Conservation (phyloP, 2,329 filamentous ascomycete species). For the Talaromyces sp. region DNA sequence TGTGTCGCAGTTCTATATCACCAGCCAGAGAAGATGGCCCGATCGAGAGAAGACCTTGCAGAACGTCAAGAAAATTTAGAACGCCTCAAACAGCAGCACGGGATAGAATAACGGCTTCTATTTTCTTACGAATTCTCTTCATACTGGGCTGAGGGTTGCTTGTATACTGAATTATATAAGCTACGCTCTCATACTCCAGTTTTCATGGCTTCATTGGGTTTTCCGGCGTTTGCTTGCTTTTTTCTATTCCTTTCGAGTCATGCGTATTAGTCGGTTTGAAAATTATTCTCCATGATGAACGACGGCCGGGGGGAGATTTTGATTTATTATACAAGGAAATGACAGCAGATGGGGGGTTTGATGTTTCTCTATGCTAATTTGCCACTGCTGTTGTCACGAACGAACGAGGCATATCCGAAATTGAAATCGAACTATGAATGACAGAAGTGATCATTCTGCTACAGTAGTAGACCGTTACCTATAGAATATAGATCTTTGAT, state of each 20-base stretch:
- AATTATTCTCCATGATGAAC: background rate
- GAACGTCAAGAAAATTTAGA: constrained; percentile 95
- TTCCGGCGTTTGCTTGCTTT: constrained; percentile 28
- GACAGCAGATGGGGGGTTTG: background rate
- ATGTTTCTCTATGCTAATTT: background rate
- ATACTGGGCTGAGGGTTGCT: constrained; percentile 16
- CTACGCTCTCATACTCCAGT: background rate
- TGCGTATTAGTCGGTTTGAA: background rate
- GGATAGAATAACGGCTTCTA: constrained; percentile 74
- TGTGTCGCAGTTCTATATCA: constrained; percentile 59
- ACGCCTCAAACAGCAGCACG: constrained; percentile 94
- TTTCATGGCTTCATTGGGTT: constrained; percentile 34
- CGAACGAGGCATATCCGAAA: background rate
- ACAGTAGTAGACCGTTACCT: background rate
- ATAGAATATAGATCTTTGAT: background rate
- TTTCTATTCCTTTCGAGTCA: constrained; percentile 24
- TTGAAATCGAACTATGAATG: background rate
- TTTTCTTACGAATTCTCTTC: background rate
- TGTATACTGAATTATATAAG: background rate
- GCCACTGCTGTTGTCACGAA: background rate
- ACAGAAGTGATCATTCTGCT: background rate
- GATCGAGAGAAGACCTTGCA: constrained; percentile 89
- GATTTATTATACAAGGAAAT: background rate
- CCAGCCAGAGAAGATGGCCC: constrained; percentile 72
- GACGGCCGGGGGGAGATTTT: background rate